Evolutionary conservation across 176 grass and related monocot genomes (phyloP).

Genomic region (Triticum monococcum): DNA sequence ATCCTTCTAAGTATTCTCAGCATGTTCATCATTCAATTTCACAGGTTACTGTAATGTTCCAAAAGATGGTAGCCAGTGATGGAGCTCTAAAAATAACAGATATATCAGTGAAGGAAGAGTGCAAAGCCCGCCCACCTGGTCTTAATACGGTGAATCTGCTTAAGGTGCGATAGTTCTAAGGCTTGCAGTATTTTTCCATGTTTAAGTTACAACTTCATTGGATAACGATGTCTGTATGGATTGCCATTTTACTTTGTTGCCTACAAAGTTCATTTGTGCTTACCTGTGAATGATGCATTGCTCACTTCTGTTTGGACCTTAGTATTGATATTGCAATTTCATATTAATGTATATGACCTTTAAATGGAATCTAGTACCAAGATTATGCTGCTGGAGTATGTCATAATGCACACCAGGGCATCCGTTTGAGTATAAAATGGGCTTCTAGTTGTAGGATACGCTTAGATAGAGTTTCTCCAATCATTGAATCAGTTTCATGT

Average conservation of each 20-base stretch:
- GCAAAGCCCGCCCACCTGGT: slow-evolving; percentile 79
- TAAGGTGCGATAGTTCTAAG: slow-evolving; percentile 53
- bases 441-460: background rate
- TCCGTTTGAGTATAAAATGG: background rate
- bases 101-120: slow-evolving; percentile 84
- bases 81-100: slow-evolving; percentile 74
- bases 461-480: background rate
- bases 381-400: background rate
- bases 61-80: slow-evolving; percentile 84
- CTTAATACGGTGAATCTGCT: slow-evolving; percentile 99
- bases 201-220: background rate
- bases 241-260: slow-evolving; percentile 1
- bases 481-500: background rate
- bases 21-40: slow-evolving; percentile 36
- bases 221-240: background rate
- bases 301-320: slow-evolving; percentile 22
- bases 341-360: slow-evolving; percentile 10
- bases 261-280: slow-evolving; percentile 2
- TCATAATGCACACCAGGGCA: background rate
- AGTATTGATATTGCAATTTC: slow-evolving; percentile 17
- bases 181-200: background rate
- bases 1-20: slow-evolving; percentile 15
- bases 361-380: background rate
- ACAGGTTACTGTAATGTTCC: slow-evolving; percentile 89
- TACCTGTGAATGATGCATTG: background rate